Conservation (phyloP, 257 asterid species). For the Nyctanthes arbortristis region DNA sequence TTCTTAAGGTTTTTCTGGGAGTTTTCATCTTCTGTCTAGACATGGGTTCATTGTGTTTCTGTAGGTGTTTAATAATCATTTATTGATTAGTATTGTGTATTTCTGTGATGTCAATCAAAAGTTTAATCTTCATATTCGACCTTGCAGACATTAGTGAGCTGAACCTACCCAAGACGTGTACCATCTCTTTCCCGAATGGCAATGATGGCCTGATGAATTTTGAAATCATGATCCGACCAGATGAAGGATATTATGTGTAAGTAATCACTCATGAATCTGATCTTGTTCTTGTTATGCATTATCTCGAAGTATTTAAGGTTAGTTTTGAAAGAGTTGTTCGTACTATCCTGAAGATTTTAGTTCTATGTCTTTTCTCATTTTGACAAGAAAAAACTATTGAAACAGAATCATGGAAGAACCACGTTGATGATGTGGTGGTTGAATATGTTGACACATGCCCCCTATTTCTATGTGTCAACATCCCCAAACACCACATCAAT, state of each 20-base stretch:
- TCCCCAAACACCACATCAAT: too few species aligned
- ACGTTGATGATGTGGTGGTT: neutral
- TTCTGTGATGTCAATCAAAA: neutral
- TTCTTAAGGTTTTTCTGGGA: neutral
- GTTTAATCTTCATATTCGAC: slow-evolving; percentile 3
- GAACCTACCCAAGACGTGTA: slow-evolving; percentile 40
- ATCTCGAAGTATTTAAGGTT: neutral
- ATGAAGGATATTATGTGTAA: slow-evolving; percentile 40
- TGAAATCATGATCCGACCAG: slow-evolving; percentile 37
- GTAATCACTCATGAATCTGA: slow-evolving; percentile 9
- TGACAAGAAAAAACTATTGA: too few species aligned
- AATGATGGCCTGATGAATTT: slow-evolving; percentile 71
- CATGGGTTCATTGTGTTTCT: neutral
- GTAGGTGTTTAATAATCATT: neutral
- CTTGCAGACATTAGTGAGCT: slow-evolving; percentile 41
- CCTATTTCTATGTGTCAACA: too few species aligned
- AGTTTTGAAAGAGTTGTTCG: neutral
- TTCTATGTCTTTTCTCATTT: too few species aligned
- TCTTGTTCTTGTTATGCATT: neutral
- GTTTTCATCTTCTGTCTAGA: neutral
- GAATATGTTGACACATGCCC: too few species aligned
- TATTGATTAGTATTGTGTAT: neutral
- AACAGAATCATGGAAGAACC: too few species aligned
- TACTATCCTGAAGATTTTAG: neutral
- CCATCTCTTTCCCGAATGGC: slow-evolving; percentile 38